phyloP scores from a whole-genome alignment of 164 flowering plant species.

The Piper betle region DNA sequence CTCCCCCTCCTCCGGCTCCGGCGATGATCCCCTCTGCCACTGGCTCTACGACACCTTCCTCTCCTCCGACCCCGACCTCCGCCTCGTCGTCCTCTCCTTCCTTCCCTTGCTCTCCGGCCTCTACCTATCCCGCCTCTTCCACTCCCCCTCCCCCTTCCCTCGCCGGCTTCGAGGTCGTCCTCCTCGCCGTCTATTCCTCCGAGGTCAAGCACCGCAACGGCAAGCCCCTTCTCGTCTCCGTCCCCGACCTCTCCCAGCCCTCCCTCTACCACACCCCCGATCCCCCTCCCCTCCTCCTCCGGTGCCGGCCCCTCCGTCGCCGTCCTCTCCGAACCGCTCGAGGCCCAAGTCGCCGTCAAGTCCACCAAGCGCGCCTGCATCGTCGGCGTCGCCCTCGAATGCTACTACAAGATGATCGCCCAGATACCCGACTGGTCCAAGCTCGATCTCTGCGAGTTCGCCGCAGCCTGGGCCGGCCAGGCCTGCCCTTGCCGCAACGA shows the following conservation, averaged over 20 bases:
- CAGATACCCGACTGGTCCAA: constrained; percentile 90
- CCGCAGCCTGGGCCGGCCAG: constrained; percentile 73
- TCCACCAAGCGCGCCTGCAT: constrained; percentile 76
- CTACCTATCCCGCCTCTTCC: constrained; percentile 60
- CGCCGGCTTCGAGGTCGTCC: constrained; percentile 83
- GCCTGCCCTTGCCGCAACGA: constrained; percentile 44
- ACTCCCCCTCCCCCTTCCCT: constrained; percentile 31
- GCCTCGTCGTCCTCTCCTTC: constrained; percentile 71
- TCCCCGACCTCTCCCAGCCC: constrained; percentile 76
- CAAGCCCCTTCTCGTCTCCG: constrained; percentile 43
- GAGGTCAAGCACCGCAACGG: constrained; percentile 66
- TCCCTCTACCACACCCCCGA: constrained; percentile 75
- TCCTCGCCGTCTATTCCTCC: constrained; percentile 51
- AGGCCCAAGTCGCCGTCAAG: constrained; percentile 75
- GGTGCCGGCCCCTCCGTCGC: constrained; percentile 26
- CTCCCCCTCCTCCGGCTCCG: constrained; percentile 53
- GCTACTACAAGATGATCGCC: constrained; percentile 63
- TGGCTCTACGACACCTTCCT: constrained; percentile 95
- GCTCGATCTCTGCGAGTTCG: constrained; percentile 51
- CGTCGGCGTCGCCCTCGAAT: constrained; percentile 61
- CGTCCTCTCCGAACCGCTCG: constrained; percentile 35
- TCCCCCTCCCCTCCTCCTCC: constrained; percentile 1
- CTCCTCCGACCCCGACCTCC: constrained; percentile 71
- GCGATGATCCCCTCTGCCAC: constrained; percentile 78
- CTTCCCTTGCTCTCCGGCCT: constrained; percentile 57